Conservation (phyloP, 495 filamentous ascomycete genomes). For the Rhypophila decipiens region DNA sequence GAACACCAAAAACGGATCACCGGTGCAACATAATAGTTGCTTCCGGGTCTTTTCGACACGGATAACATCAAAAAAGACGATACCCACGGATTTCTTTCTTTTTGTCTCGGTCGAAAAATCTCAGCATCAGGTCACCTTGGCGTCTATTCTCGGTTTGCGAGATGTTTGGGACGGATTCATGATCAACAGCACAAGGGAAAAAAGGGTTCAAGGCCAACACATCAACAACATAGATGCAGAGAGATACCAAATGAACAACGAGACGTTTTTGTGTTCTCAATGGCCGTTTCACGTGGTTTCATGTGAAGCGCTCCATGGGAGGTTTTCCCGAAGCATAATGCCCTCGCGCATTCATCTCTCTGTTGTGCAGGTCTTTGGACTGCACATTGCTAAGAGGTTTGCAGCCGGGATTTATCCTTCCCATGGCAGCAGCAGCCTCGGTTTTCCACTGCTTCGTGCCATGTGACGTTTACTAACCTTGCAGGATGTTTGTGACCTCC, state of each 20-base stretch:
- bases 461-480: neutral
- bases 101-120: neutral
- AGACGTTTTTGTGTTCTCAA: conserved; percentile 46
- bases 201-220: conserved; percentile 1
- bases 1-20: neutral
- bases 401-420: neutral
- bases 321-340: conserved; percentile 51
- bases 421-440: too few relatives aligned
- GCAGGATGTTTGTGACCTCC: neutral
- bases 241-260: conserved; percentile 25
- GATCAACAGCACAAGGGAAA: conserved; percentile 10
- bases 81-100: neutral
- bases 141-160: conserved; percentile 22
- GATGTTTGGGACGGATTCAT: conserved; percentile 1
- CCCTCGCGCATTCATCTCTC: too few relatives aligned
- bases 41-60: conserved; percentile 9
- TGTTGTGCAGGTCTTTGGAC: conserved; percentile 9
- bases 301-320: conserved; percentile 61
- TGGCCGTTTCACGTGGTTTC: conserved; percentile 53
- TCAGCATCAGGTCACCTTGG: conserved; percentile 14
- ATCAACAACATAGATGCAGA: conserved; percentile 27
- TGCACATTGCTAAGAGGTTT: conserved; percentile 16
- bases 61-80: neutral
- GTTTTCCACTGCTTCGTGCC: too few relatives aligned
- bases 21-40: too few relatives aligned